Evolutionary conservation across 805 yeast species (phyloP).

Genomic region (Cyberlindnera galapagoensis): DNA sequence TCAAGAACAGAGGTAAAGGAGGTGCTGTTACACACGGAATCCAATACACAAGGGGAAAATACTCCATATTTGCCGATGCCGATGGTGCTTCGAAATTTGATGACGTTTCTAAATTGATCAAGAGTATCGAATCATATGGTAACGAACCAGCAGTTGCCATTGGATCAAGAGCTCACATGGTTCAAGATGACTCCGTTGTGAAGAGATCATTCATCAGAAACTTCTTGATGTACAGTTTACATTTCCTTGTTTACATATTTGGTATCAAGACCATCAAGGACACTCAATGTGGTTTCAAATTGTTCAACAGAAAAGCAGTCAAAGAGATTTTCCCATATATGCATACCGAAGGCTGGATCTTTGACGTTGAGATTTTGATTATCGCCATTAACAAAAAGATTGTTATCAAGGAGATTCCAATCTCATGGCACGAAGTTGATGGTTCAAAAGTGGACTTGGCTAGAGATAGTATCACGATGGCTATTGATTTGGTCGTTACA

Average conservation of each 20-base stretch:
- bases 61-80: constrained; percentile 88
- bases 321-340: constrained; percentile 69
- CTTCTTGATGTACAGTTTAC: constrained; percentile 88
- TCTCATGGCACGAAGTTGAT: constrained; percentile 95
- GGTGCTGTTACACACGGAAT: constrained; percentile 97
- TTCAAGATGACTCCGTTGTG: constrained; percentile 93
- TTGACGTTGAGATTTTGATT: constrained; percentile 88
- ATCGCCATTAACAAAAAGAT: constrained; percentile 69
- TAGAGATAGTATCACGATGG: constrained; percentile 87
- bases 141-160: constrained; percentile 58
- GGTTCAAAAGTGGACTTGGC: constrained; percentile 94
- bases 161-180: constrained; percentile 97
- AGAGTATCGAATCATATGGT: constrained; percentile 28
- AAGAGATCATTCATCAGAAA: constrained; percentile 84
- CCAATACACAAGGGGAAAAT: constrained; percentile 64
- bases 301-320: constrained; percentile 72
- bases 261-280: constrained; percentile 85
- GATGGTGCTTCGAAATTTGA: constrained; percentile 89
- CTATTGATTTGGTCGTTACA: constrained; percentile 85
- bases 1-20: constrained; percentile 84
- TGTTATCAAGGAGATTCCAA: constrained; percentile 69
- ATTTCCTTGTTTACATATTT: constrained; percentile 76
- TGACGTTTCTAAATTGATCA: constrained; percentile 52
- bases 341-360: constrained; percentile 98
- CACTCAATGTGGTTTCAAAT: constrained; percentile 96